Conservation (phyloP, 352 stramenopile genomes). For the Globisporangium cederbergense region DNA sequence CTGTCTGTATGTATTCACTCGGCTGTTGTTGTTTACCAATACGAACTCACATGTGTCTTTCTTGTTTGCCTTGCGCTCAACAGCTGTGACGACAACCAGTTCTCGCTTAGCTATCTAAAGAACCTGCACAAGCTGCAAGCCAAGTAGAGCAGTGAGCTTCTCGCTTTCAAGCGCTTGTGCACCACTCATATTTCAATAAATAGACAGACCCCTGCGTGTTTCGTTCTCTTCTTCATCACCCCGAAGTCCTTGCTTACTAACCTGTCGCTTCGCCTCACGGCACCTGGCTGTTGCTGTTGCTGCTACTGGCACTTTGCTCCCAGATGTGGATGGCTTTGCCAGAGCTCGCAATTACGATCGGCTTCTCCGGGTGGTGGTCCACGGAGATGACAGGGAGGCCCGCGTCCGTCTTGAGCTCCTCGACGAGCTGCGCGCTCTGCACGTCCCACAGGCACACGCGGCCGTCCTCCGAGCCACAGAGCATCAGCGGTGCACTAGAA, state of each 20-base stretch:
- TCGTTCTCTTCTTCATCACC: not conserved
- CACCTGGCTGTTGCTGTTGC: slow-evolving; percentile 22
- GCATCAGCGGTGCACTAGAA: slow-evolving; percentile 40
- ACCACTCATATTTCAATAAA: slow-evolving; percentile 32
- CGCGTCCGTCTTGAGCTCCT: slow-evolving; percentile 26
- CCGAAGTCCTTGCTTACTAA: not conserved
- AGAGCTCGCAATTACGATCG: slow-evolving; percentile 72
- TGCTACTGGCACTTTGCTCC: slow-evolving; percentile 24
- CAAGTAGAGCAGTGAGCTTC: slow-evolving; percentile 2
- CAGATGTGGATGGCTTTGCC: slow-evolving; percentile 68
- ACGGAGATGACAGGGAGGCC: slow-evolving; percentile 87
- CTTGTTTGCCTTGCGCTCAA: slow-evolving; percentile 8
- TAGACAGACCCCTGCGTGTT: slow-evolving; percentile 27
- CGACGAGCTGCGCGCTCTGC: slow-evolving; percentile 62
- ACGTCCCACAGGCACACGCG: slow-evolving; percentile 92
- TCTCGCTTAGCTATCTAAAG: slow-evolving; percentile 83
- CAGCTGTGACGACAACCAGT: slow-evolving; percentile 89
- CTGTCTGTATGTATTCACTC: too few relatives aligned
- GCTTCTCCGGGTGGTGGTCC: slow-evolving; percentile 60
- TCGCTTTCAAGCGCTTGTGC: not conserved
- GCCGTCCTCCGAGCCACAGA: slow-evolving; percentile 92
- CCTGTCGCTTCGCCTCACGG: not conserved
- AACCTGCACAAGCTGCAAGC: slow-evolving; percentile 56
- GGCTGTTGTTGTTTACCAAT: slow-evolving; percentile 4
- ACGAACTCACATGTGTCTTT: slow-evolving; percentile 10